phyloP scores from a whole-genome alignment of 495 filamentous ascomycete species.

The Talaromyces adpressus region DNA sequence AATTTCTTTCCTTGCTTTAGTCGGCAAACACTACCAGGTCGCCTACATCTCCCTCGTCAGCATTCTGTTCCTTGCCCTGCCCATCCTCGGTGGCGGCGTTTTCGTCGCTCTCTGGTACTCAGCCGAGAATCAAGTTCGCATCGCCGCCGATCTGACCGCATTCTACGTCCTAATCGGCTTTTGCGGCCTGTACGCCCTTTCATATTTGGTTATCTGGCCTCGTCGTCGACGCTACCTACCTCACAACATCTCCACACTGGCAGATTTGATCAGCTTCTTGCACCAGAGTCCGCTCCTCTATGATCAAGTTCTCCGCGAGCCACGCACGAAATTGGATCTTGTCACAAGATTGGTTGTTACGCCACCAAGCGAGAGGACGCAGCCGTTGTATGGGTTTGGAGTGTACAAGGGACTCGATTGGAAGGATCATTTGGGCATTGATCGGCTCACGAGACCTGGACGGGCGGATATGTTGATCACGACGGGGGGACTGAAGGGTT shows the following conservation, averaged over 20 bases:
- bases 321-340: slow-evolving; percentile 53
- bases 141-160: slow-evolving; percentile 61
- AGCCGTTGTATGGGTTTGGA: slow-evolving; percentile 54
- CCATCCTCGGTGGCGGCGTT: slow-evolving; percentile 68
- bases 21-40: slow-evolving; percentile 63
- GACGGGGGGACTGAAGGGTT: slow-evolving; percentile 16
- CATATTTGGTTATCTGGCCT: slow-evolving; percentile 52
- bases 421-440: slow-evolving; percentile 59
- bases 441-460: slow-evolving; percentile 46
- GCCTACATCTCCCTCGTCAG: slow-evolving; percentile 62
- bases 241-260: slow-evolving; percentile 61
- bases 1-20: slow-evolving; percentile 51
- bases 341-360: slow-evolving; percentile 52
- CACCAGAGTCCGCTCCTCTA: slow-evolving; percentile 60
- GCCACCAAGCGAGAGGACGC: slow-evolving; percentile 38
- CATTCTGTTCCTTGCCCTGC: slow-evolving; percentile 56
- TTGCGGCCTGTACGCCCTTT: slow-evolving; percentile 59
- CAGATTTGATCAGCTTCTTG: slow-evolving; percentile 70
- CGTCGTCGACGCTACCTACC: slow-evolving; percentile 54
- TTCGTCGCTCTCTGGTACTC: slow-evolving; percentile 72
- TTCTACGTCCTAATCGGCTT: slow-evolving; percentile 62
- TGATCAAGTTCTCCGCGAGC: slow-evolving; percentile 58
- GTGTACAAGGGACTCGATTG: slow-evolving; percentile 55
- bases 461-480: slow-evolving; percentile 39
- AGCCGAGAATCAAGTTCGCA: slow-evolving; percentile 45